A percentile compares a stretch with the other conserved stretches of the same genome.
These are phyloP conservation scores for Rubroshorea leprosula DNA, from an alignment of 345 rosid genomes.

Conservation along the genomic window DNA sequence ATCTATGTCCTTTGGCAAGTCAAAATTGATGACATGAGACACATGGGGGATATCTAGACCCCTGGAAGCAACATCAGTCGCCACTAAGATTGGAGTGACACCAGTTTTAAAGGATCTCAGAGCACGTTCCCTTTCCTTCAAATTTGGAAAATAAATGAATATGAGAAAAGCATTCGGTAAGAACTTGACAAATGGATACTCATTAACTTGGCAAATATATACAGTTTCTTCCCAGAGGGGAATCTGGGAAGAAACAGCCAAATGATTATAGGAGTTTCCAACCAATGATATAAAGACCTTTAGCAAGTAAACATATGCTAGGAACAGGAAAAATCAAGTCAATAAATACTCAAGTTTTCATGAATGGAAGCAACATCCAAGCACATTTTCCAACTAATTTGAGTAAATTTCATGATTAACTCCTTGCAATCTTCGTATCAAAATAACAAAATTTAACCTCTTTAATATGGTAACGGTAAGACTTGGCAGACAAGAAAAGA, in stretches of 20 bases:
- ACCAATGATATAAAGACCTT: neutral
- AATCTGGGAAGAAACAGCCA: neutral
- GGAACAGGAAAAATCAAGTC: no score
- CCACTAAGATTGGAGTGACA: slow-evolving; percentile 83
- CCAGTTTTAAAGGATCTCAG: slow-evolving; percentile 83
- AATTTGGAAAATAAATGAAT: neutral
- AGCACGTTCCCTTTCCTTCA: slow-evolving; percentile 93
- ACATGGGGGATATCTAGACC: slow-evolving; percentile 98
- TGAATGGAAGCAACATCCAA: no score
- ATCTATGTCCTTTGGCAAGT: slow-evolving; percentile 92
- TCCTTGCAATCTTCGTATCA: no score
- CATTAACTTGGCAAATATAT: neutral
- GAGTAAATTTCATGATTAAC: no score
- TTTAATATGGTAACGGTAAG: neutral
- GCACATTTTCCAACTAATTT: no score
- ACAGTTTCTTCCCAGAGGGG: no score
- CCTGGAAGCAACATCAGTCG: slow-evolving; percentile 91
- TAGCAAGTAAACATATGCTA: neutral
- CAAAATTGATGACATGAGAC: slow-evolving; percentile 89
- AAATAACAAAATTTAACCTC: neutral
- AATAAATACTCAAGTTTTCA: no score
- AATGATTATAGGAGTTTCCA: neutral
- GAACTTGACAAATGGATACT: neutral
- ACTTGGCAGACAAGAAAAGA: neutral
- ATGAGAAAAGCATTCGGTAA: neutral